phyloP scores from a whole-genome alignment of 176 grass and related monocot genomes.

The Carex pumila region DNA sequence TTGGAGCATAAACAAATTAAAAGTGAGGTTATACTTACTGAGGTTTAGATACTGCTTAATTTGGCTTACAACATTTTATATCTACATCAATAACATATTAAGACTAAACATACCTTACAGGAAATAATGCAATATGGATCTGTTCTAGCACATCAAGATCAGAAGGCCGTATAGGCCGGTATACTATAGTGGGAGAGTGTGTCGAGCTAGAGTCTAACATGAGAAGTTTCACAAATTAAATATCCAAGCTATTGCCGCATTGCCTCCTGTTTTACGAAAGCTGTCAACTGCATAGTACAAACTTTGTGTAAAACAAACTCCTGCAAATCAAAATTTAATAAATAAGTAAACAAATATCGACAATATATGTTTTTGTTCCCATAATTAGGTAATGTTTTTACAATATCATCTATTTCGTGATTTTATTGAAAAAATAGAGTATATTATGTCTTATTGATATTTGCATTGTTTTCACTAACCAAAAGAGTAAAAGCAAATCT shows the following conservation, averaged over 20 bases:
- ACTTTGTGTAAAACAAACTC: background rate
- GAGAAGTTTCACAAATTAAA: conserved; percentile 45
- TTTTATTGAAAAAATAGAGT: background rate
- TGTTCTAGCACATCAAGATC: conserved; percentile 86
- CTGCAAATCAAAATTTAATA: background rate
- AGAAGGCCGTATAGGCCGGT: conserved; percentile 81
- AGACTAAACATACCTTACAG: conserved; percentile 52
- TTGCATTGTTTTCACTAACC: background rate
- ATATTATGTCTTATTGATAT: background rate
- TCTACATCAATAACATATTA: background rate
- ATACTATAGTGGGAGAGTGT: conserved; percentile 59
- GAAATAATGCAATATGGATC: conserved; percentile 83
- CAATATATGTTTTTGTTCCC: background rate
- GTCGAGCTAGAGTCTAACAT: conserved; percentile 85
- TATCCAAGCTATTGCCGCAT: background rate
- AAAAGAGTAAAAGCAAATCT: background rate
- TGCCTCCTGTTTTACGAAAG: background rate
- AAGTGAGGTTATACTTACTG: background rate
- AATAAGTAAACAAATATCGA: background rate
- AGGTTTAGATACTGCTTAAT: background rate
- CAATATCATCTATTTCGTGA: background rate
- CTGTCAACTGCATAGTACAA: background rate
- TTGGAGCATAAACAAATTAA: background rate
- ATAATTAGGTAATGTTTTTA: background rate
- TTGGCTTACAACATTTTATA: background rate